Evolutionary conservation across 148 eudicot species (phyloP).

Genomic region (Drosera capensis): DNA sequence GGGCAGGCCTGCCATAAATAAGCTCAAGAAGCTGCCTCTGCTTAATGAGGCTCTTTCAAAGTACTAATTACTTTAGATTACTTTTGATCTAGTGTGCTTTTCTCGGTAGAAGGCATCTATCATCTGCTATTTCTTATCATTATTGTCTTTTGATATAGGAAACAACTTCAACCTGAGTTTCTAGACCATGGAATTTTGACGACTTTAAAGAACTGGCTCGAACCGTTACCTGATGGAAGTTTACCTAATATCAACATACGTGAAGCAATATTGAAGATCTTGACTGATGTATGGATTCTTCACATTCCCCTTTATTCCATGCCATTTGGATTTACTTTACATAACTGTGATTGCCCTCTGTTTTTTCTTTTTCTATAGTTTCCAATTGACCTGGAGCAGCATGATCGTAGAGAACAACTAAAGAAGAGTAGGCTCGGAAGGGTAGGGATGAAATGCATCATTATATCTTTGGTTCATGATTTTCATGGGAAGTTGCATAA

Average conservation of each 20-base stretch:
- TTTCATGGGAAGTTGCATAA: neutral
- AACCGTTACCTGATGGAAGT: conserved; percentile 99
- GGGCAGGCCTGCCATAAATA: conserved; percentile 86
- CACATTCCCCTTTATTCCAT: neutral
- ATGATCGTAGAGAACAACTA: conserved; percentile 73
- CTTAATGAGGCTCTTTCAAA: conserved; percentile 83
- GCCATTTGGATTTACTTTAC: neutral
- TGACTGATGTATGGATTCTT: conserved; percentile 50
- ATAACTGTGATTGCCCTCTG: neutral
- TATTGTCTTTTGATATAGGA: conserved; percentile 35
- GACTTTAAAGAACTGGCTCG: conserved; percentile 81
- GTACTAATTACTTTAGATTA: conserved; percentile 20
- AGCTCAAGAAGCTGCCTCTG: conserved; percentile 79
- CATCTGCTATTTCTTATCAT: neutral
- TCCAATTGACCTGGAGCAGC: conserved; percentile 90
- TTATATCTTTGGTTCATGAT: neutral
- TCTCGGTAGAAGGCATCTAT: neutral
- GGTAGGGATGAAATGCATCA: conserved; percentile 38
- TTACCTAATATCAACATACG: conserved; percentile 91
- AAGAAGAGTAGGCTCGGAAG: conserved; percentile 96
- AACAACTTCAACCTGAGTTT: conserved; percentile 89
- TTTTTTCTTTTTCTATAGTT: conserved; percentile 32
- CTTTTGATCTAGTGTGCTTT: too few species aligned
- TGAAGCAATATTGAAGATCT: conserved; percentile 69
- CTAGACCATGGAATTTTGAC: conserved; percentile 92